Evolutionary conservation across 2,329 filamentous ascomycete species (phyloP).

Genomic region (Davidsoniella virescens): DNA sequence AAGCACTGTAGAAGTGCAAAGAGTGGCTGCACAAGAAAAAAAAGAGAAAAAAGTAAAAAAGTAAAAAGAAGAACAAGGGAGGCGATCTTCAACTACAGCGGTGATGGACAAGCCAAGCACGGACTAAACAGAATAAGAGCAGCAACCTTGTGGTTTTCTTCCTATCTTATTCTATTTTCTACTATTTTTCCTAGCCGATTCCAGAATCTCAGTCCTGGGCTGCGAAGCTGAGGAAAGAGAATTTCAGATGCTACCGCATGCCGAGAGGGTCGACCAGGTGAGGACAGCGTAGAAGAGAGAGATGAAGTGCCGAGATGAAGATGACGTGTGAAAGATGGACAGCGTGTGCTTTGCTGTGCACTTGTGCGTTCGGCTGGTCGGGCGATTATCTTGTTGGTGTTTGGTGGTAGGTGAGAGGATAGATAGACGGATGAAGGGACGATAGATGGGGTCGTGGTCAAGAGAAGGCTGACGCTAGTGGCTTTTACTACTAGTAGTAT

Average conservation of each 20-base stretch:
- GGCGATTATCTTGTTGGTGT: too few relatives aligned
- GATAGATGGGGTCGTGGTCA: too few relatives aligned
- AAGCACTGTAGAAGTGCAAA: constrained; percentile 1
- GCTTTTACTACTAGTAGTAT: too few relatives aligned
- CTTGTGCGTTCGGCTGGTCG: too few relatives aligned
- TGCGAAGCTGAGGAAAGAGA: constrained; percentile 3
- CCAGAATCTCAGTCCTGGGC: constrained; percentile 2
- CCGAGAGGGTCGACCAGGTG: not conserved
- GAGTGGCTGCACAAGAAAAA: not conserved
- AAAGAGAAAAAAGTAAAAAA: constrained; percentile 2
- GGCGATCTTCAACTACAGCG: not conserved
- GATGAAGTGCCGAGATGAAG: too few relatives aligned
- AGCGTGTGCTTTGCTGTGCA: too few relatives aligned
- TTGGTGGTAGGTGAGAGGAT: too few relatives aligned
- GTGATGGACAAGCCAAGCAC: not conserved
- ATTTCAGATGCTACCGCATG: constrained; percentile 8
- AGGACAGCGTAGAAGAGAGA: too few relatives aligned
- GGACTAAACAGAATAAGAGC: not conserved
- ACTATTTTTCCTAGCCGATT: not conserved
- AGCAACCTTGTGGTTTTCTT: not conserved
- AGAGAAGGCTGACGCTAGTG: too few relatives aligned
- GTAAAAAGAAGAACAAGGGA: not conserved
- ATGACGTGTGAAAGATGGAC: too few relatives aligned
- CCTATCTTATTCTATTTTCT: not conserved
- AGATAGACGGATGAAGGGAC: too few relatives aligned